These are phyloP conservation scores for Nepenthes alata DNA, from an alignment of 179 eudicot genomes.

Conservation along the genomic window DNA sequence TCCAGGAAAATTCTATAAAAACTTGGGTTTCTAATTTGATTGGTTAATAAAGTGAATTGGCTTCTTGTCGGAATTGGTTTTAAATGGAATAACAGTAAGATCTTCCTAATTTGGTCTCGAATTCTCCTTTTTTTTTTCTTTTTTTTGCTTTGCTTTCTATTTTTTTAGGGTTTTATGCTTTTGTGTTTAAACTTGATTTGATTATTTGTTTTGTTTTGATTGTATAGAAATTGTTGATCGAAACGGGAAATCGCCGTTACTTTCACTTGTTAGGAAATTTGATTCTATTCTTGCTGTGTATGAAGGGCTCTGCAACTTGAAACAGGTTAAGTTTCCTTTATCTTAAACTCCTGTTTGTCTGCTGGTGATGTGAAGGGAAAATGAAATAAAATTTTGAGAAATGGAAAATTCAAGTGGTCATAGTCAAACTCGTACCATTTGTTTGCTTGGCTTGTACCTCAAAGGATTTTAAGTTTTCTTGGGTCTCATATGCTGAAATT, in stretches of 20 bases:
- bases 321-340: slow-evolving; percentile 37
- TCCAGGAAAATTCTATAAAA: background rate
- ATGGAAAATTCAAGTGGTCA: no score
- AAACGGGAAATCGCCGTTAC: slow-evolving; percentile 62
- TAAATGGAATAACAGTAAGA: no score
- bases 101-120: no score
- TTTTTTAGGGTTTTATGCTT: background rate
- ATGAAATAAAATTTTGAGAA: background rate
- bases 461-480: no score
- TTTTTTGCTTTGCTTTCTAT: slow-evolving; percentile 61
- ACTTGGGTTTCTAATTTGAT: background rate
- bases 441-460: no score
- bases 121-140: no score
- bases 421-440: no score
- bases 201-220: background rate
- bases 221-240: slow-evolving; percentile 50
- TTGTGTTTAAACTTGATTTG: background rate
- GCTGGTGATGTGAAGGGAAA: background rate
- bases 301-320: slow-evolving; percentile 88
- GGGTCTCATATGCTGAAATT: no score
- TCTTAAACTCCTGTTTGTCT: background rate
- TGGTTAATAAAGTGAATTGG: background rate
- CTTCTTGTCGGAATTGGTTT: no score
- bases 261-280: slow-evolving; percentile 64
- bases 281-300: slow-evolving; percentile 81